Evolutionary conservation across 2,329 filamentous ascomycete species (phyloP), one percentile per base, ranked within the genome.

Genomic region (Cryphonectria japonica): DNA sequence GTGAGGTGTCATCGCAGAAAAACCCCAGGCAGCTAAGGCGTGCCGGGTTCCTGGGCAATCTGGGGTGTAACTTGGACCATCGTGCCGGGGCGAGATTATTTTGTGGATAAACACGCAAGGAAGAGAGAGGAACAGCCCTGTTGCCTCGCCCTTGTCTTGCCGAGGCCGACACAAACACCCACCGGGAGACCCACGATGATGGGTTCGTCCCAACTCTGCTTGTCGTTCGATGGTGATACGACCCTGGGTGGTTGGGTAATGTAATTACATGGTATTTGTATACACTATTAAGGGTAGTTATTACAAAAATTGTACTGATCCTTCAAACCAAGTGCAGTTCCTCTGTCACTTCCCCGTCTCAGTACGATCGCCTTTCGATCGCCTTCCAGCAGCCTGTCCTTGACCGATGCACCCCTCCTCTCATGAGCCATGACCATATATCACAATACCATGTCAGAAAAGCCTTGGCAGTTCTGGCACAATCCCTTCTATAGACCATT

Each of bases 281-380:
- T 46, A n/a, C 62, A 68, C 7, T 50, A 41, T n/a, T 66, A 69
- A 61, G 39, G 41, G 59, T 71, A 46, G 34, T 50, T 37, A 69
- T 69, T 69, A 69, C 57, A 69, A 69, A 69, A 59, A 16, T 63
- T 62, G 69, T 69, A 69, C 67, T 62, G 41, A 46, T 43, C 67
- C 57, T 41, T 62, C n/a, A 39, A 32, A 32, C 2, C n/a, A 46
- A 46, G 8, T 37, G 26, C 43, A 14, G 63, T 29, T 62, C 66
- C 14, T 62, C 46, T 46, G 52, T 41, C 43, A 26, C n/a, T 50
- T 37, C n/a, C 50, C 14, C 54, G 54, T 57, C 29, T 16, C 61
- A 8, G 22, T 26, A 7, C 2, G 22, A 11, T 32, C 54, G 11
- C 54, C 54, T 57, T 16, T 11, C 2, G 22, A 11, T 32, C 54